Conservation (phyloP, 257 asterid species). For the Solanum etuberosum region DNA sequence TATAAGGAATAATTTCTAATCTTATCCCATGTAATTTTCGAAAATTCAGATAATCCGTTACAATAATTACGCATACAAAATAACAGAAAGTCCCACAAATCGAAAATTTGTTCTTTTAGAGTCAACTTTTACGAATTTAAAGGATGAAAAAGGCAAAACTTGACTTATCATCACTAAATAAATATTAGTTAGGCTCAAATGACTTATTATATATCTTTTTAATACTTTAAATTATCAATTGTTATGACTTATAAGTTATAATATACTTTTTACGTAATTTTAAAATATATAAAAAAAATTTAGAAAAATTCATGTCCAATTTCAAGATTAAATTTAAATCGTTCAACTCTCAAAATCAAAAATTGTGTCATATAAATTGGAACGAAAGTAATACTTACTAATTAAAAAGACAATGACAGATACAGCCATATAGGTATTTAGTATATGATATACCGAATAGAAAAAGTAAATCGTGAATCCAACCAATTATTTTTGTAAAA, state of each 20-base stretch:
- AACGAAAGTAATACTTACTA: background rate
- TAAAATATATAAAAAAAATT: too few relatives aligned
- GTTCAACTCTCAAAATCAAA: background rate
- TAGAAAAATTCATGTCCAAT: too few relatives aligned
- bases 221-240: background rate
- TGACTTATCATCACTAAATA: background rate
- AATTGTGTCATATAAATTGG: background rate
- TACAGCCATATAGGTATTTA: too few relatives aligned
- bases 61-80: background rate
- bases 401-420: background rate
- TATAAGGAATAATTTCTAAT: too few relatives aligned
- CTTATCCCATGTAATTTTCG: background rate
- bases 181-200: background rate
- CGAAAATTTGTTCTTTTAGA: background rate
- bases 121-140: background rate
- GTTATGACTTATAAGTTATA: too few relatives aligned
- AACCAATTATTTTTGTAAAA: background rate
- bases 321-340: background rate
- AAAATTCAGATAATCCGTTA: background rate
- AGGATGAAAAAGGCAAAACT: background rate
- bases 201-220: background rate
- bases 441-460: too few relatives aligned
- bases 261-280: background rate
- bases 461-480: too few relatives aligned
- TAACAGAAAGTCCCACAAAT: background rate